phyloP scores from a whole-genome alignment of 352 stramenopile species.

The Pythium biforme region DNA sequence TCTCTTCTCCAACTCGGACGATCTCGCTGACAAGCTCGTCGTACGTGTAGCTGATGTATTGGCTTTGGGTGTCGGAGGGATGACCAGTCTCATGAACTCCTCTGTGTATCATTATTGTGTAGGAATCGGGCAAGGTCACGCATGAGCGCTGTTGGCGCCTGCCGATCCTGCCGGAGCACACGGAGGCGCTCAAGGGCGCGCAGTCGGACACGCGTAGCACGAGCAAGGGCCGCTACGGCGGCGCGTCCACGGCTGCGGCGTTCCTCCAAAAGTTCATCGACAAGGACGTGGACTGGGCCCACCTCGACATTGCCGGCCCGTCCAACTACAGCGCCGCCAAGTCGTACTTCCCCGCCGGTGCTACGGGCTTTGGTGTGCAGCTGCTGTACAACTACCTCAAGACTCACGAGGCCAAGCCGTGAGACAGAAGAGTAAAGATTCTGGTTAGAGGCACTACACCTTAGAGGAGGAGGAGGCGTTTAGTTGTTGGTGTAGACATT shows the following conservation, averaged over 20 bases:
- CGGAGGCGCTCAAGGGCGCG: slow-evolving; percentile 71
- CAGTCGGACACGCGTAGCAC: slow-evolving; percentile 83
- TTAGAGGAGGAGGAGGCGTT: too few relatives aligned
- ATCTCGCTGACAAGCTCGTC: slow-evolving; percentile 66
- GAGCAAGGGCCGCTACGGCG: slow-evolving; percentile 72
- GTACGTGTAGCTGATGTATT: slow-evolving; percentile 21
- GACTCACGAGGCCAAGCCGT: slow-evolving; percentile 49
- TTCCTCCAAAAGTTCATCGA: slow-evolving; percentile 90
- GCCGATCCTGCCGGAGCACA: slow-evolving; percentile 86
- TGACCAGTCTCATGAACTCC: neutral
- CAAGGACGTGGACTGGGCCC: slow-evolving; percentile 84
- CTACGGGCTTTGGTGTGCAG: slow-evolving; percentile 88
- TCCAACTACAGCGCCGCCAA: slow-evolving; percentile 80
- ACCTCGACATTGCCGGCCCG: slow-evolving; percentile 89
- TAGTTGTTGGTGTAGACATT: slow-evolving; percentile 76
- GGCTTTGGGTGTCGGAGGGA: neutral
- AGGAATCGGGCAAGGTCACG: slow-evolving; percentile 53
- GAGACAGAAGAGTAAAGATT: neutral
- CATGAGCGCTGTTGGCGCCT: slow-evolving; percentile 89
- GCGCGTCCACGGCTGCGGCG: slow-evolving; percentile 80
- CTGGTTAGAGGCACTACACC: neutral
- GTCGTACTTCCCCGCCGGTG: slow-evolving; percentile 85
- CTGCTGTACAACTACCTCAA: slow-evolving; percentile 86
- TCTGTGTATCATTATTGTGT: neutral
- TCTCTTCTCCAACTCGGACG: slow-evolving; percentile 91